Evolutionary conservation across 306 rosid genomes (phyloP), one percentile per base, ranked within the genome.

Genomic region (Ammopiptanthus mongolicus): DNA sequence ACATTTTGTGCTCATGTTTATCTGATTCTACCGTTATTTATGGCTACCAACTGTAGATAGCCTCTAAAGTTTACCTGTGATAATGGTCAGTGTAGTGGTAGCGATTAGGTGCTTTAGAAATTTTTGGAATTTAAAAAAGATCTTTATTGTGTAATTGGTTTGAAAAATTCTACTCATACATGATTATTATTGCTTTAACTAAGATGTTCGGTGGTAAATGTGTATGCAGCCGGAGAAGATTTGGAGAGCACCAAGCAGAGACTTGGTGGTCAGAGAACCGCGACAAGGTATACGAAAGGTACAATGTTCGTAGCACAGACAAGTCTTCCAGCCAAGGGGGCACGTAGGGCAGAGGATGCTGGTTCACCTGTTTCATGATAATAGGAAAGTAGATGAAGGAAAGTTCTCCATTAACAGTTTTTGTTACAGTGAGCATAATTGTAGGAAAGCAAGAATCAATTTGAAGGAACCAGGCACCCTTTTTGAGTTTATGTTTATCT

Each of bases 261-360:
- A 87, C 90, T 41, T 95, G 99, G 99, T 95, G 99, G 99, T 90
- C 97, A 0, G 97, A 90, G 87, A 95, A 95, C 60, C 97, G 97
- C 0, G 97, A 92, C 13, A 92, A 41, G 75, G 99, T 95, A 71
- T 95, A 95, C 0, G 93, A 95, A 73, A 88, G 57, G 85, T 95
- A 92, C 85, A 90, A 92, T 23, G 97, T 95, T 76, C 96, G 90
- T 3, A 86, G 83, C 60, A 66, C 91, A 0, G 97, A 91, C 83
- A 91, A 85, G 71, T 82, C 93, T 62, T 80, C 97, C 7, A 57
- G 90, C 82, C 89, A 88, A 80, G 81, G 84, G 84, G 0, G 36
- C 84, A 5, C 84, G 87, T 6, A 82, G 84, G 44, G 82, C 87
- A 2, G 96, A 88, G 18, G 87, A 90, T 73, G 89, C 73, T 17